Conservation (phyloP, 306 rosid species). For the Malus sieversii region DNA sequence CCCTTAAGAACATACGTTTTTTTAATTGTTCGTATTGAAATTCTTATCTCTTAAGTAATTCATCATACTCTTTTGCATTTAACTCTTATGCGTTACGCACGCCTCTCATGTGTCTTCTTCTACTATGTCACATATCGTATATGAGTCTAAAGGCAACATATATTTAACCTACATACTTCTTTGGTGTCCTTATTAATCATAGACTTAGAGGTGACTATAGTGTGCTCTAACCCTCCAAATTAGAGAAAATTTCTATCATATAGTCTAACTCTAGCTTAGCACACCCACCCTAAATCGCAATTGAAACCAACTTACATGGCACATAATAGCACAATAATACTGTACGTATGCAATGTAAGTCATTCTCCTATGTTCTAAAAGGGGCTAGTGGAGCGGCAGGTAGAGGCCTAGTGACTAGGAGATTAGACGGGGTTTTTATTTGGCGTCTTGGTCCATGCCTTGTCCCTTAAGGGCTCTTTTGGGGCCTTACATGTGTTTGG, state of each 20-base stretch:
- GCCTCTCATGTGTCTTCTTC: neutral
- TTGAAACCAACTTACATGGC: neutral
- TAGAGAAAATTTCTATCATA: neutral
- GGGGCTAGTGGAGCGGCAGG: neutral
- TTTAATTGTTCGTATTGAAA: neutral
- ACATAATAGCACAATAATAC: too few species aligned
- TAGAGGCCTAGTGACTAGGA: too few species aligned
- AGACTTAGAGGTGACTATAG: neutral
- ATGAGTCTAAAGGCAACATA: neutral
- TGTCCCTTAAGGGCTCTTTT: neutral
- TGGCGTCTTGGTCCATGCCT: neutral
- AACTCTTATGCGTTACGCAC: neutral
- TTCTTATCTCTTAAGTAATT: neutral
- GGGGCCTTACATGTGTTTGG: neutral
- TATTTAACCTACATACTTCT: neutral
- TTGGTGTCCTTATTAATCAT: neutral
- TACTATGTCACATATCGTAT: neutral
- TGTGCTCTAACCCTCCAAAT: neutral
- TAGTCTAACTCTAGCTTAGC: neutral
- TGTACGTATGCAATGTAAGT: too few species aligned
- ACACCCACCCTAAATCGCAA: neutral
- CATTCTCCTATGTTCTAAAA: neutral
- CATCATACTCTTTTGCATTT: rapidly evolving
- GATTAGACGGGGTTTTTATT: neutral
- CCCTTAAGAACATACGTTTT: neutral